Base-by-base conservation (phyloP, 495 filamentous ascomycete species). In the Annulohypoxylon maeteangense region DNA sequence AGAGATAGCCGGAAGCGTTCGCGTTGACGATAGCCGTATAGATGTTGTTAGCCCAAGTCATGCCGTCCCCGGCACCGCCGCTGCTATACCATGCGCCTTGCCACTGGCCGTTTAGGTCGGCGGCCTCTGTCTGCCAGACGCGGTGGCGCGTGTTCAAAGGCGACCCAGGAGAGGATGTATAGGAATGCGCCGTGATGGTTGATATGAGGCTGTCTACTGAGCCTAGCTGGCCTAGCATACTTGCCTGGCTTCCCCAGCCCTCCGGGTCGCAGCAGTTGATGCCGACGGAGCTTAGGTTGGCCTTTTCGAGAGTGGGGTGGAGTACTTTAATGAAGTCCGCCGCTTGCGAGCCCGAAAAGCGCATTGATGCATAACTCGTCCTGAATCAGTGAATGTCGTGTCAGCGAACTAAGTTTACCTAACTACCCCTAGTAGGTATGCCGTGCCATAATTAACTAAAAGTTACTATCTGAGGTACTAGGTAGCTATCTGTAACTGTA, bases 91-190 rank as follows among this genome's bases (percentile, higher is more conserved):
- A 88, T 1, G 78, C 74, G 5, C 77, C 72, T 32, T 76, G 78
- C 78, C 80, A 86, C 6, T 74, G 77, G 27, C 79, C 81, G 38
- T 82, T 75, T 12, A 83, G 75, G 63, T 87, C 85, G 1, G 80
- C 82, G 22, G 82, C 83, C 68, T 88, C 86, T 4, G 86, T 88
- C 74, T 83, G 72, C 86, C 86, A 88, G 5, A 79, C 72, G 50
- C 70, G 71, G 11, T 73, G 78, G 7, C 53, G 63, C 4, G 85
- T 86, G 47, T 65, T 75, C 40, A 86, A 71, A 1, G 81, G 78
- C 0, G 75, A 77, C 4, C 62, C 68, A 0, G 84, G 82, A 2
- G 71, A 60, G 2, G 78, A 80, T 10, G 79, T 79, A 74, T 89
- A 88, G 14, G 74, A 66, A 70, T 88, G 86, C 1, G 76, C 76